A percentile compares a stretch with the other conserved stretches of the same genome.
Evolutionary conservation across 305 asterid species (phyloP).

Genomic region (Plantago coronopus): DNA sequence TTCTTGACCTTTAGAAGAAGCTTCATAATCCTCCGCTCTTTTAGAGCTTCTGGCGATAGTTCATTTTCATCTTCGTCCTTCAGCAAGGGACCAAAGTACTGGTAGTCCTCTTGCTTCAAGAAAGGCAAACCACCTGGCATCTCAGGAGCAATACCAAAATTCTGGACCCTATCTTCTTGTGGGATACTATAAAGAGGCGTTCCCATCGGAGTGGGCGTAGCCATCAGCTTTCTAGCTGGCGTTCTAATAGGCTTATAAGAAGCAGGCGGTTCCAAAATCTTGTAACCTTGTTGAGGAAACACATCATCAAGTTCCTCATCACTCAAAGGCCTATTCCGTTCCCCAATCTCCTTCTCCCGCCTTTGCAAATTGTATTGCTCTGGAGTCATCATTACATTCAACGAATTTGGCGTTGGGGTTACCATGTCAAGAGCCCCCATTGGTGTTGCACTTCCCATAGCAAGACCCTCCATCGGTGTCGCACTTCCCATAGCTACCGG

Average conservation of each 20-base stretch:
- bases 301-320: slow-evolving; percentile 89
- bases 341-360: slow-evolving; percentile 96
- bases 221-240: slow-evolving; percentile 93
- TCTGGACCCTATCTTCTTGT: slow-evolving; percentile 87
- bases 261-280: slow-evolving; percentile 82
- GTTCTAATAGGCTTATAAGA: slow-evolving; percentile 90
- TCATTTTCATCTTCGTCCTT: slow-evolving; percentile 58
- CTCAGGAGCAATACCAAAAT: slow-evolving; percentile 90
- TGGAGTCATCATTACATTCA: slow-evolving; percentile 83
- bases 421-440: slow-evolving; percentile 78
- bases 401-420: slow-evolving; percentile 86
- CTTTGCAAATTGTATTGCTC: slow-evolving; percentile 84
- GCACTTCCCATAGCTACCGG: slow-evolving; percentile 97
- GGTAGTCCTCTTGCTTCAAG: slow-evolving; percentile 96
- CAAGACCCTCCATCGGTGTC: slow-evolving; percentile 84
- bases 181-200: slow-evolving; percentile 82
- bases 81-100: slow-evolving; percentile 49
- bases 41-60: slow-evolving; percentile 75
- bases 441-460: slow-evolving; percentile 91
- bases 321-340: slow-evolving; percentile 76
- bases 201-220: slow-evolving; percentile 91
- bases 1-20: slow-evolving; percentile 84
- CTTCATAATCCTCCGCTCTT: slow-evolving; percentile 86
- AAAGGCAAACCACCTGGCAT: slow-evolving; percentile 92
- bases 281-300: slow-evolving; percentile 90